Base-by-base conservation (phyloP, 805 yeast species). In the Tetrapisispora arboricola region DNA sequence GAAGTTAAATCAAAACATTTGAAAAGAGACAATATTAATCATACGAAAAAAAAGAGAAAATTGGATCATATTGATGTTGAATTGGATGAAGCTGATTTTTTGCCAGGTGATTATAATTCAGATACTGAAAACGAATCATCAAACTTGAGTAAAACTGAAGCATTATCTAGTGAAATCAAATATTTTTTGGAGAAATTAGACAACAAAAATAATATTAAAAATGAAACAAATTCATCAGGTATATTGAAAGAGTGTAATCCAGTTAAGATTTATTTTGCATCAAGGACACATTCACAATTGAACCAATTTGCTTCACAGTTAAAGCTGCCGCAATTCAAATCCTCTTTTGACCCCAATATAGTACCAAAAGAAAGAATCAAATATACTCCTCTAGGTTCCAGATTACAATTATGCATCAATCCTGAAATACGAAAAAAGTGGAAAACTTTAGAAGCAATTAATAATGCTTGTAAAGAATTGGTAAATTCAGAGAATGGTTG, bases 251-350 rank as follows among this genome's bases (percentile, higher is more conserved):
- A 39, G 15, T 33, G 24, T n/a, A 60, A 63, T 16, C 61, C 74
- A 0, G 51, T 66, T 1, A 73, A 78, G 49, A 75, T 88, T 1
- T 74, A 63, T 49, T 87, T 78, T 54, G 71, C 94, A 0, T 85
- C 96, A 2, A 67, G 97, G 59, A 88, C 97, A 0, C 96, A 88
- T 54, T 84, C 96, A 0, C 97, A 88, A 56, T 64, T 88, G 34
- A 68, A 69, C 28, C 97, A 88, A 54, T 84, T 88, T 53, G 75
- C 86, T 0, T 72, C 75, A 13, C 96, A 90, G 50, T 60, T 88
- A 29, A 56, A 67, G 33, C 53, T 81, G 19, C 76, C 94, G 0
- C 46, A 62, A 0, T 80, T 85, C 42, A 80, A 82, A 2, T 72
- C 94, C 0, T 73, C 87, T 0, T 65, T 78, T 41, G 39, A 35